A percentile compares a stretch with the other conserved stretches of the same genome.
phyloP scores from a whole-genome alignment of 495 filamentous ascomycete species.

The Podospora australis region DNA sequence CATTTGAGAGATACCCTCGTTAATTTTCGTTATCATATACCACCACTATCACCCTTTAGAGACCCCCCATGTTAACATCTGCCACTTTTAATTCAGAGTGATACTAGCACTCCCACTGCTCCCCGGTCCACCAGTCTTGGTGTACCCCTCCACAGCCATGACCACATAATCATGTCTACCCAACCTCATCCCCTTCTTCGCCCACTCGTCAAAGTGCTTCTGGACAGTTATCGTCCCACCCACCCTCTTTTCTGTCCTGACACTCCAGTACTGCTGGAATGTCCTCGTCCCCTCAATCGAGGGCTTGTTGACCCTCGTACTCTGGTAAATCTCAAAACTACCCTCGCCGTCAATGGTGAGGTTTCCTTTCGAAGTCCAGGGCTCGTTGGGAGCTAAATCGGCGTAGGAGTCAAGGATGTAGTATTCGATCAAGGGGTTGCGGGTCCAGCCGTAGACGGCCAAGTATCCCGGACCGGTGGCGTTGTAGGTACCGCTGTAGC shows the following conservation, averaged over 20 bases:
- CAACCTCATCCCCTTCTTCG: conserved; percentile 39
- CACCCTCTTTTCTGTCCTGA: conserved; percentile 47
- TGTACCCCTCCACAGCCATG: conserved; percentile 53
- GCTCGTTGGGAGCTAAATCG: conserved; percentile 46
- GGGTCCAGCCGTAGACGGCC: conserved; percentile 60
- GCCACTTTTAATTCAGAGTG: conserved; percentile 1
- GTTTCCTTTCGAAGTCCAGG: conserved; percentile 47
- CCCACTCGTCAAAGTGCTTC: conserved; percentile 57
- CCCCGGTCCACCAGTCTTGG: conserved; percentile 18
- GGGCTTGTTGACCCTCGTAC: conserved; percentile 51
- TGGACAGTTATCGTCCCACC: conserved; percentile 43
- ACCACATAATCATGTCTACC: conserved; percentile 53
- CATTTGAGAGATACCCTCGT: too few relatives aligned
- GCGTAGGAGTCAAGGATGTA: conserved; percentile 59
- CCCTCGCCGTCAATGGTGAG: conserved; percentile 49
- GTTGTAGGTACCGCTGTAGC: conserved; percentile 48
- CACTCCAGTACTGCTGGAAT: conserved; percentile 59
- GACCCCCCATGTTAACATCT: too few relatives aligned
- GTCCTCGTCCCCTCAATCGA: conserved; percentile 54
- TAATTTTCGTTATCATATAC: too few relatives aligned
- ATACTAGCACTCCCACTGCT: conserved; percentile 13
- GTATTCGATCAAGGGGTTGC: conserved; percentile 57
- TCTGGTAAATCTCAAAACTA: conserved; percentile 51
- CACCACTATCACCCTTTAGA: too few relatives aligned
- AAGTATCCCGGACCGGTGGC: conserved; percentile 56